Base-by-base conservation (phyloP, 2,329 filamentous ascomycete species). In the Mariannaea elegans region DNA sequence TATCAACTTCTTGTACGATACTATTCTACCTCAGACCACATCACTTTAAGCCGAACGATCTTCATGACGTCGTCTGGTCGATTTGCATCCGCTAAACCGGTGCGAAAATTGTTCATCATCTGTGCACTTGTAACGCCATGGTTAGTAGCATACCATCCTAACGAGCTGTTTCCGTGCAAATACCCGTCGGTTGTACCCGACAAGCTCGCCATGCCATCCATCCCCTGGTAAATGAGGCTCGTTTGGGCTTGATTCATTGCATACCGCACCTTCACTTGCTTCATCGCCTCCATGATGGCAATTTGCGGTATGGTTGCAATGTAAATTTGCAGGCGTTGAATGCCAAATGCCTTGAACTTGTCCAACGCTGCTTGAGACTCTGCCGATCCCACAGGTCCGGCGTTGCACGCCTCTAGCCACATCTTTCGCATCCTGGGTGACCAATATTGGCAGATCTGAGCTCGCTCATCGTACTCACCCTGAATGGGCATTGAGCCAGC, bases 401-500 rank as follows among this genome's bases (percentile, higher is more conserved):
- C 71, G 0, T 57, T 63, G 49, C 74, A 77, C 0, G 52, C 68
- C 9, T 66, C 62, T 2, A 67, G 62, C 69, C 73, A 78, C 63
- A 75, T 69, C 1, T 47, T 64, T n/a, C 77, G 76, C 75, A 79
- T 78, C 5, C 77, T 72, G 1, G 72, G 72, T 3, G 75, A 76
- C 72, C 75, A 78, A 6, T 78, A 66, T 31, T 75, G 73, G 46
- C 77, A 79, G 36, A 76, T 74, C 6, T 71, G 62, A 2, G 64
- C 39, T 0, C 67, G 64, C 12, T 71, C 62, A 10, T 76, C 67
- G 5, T 63, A 59, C 1, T 55, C 59, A 1, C 48, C 66, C 13
- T 73, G 71, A 38, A 77, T 59, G 0, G 69, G 65, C 18, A 76
- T 56, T 1, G 57, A 50, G 2, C 42, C 36, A 2, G 70, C 72